These are phyloP conservation scores for Oenanthe javanica DNA, from an alignment of 140 eudicot species.

Conservation along the genomic window DNA sequence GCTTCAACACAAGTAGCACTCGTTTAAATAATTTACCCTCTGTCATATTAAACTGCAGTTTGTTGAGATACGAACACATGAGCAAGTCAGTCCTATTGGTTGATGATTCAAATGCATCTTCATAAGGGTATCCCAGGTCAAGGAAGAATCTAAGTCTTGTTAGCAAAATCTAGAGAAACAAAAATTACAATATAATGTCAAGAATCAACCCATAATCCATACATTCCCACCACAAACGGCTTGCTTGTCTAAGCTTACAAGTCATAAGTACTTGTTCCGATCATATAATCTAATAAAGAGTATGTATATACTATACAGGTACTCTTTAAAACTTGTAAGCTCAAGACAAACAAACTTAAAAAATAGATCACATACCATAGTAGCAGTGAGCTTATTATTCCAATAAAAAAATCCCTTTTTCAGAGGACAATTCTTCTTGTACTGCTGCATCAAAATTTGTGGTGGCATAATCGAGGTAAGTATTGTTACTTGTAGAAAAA, in stretches of 20 bases:
- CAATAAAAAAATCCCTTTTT: constrained; percentile 46
- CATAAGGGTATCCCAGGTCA: constrained; percentile 66
- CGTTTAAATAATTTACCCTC: constrained; percentile 14
- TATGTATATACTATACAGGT: too few species aligned
- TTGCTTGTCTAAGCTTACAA: background rate
- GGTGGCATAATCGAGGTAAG: constrained; percentile 43
- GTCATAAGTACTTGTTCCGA: background rate
- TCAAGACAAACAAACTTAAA: background rate
- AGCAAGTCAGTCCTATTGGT: constrained; percentile 38
- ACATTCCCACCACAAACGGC: background rate
- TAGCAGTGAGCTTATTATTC: constrained; percentile 59
- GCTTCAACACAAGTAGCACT: background rate
- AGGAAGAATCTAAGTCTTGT: constrained; percentile 53
- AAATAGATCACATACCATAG: constrained; percentile 20
- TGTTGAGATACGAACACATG: constrained; percentile 56
- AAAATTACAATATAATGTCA: background rate
- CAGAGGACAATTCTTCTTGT: constrained; percentile 31
- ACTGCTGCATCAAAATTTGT: constrained; percentile 30
- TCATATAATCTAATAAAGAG: background rate
- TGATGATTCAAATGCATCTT: constrained; percentile 41
- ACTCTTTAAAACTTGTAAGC: too few species aligned
- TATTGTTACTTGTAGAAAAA: constrained; percentile 49
- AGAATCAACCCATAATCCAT: background rate
- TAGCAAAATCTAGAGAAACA: constrained; percentile 38
- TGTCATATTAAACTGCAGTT: constrained; percentile 21